Conservation (phyloP, 2,329 filamentous ascomycete species). For the Aureobasidium sp. region DNA sequence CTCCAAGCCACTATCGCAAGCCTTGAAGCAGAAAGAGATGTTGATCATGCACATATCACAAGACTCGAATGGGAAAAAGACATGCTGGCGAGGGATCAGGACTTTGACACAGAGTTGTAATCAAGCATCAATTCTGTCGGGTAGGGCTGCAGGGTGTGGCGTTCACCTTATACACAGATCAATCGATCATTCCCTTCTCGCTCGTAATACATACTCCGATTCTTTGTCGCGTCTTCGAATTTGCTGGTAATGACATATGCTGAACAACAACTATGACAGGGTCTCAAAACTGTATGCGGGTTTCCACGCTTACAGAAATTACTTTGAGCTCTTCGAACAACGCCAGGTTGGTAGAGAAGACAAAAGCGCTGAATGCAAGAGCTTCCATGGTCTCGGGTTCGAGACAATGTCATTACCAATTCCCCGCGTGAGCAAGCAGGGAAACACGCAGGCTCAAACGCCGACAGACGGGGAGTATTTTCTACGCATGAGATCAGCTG, state of each 20-base stretch:
- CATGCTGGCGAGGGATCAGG: not conserved
- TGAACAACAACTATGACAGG: not conserved
- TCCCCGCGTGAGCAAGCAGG: constrained; percentile 6
- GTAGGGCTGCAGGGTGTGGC: constrained; percentile 14
- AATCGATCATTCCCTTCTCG: not conserved
- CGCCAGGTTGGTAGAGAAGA: not conserved
- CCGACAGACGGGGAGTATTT: constrained; percentile 2
- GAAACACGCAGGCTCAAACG: constrained; percentile 3
- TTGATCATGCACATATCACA: constrained; percentile 20
- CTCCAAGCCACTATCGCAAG: constrained; percentile 58
- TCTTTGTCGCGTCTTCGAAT: not conserved
- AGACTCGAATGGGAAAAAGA: constrained; percentile 8
- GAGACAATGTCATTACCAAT: not conserved
- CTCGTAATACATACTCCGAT: not conserved
- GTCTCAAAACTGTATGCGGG: not conserved
- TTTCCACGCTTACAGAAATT: not conserved
- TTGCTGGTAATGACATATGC: not conserved
- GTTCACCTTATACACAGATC: constrained; percentile 7
- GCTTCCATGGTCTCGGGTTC: constrained; percentile 5
- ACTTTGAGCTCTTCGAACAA: not conserved
- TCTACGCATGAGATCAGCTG: constrained; percentile 13
- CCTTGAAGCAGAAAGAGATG: constrained; percentile 50
- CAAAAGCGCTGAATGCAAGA: not conserved
- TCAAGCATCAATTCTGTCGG: not conserved
- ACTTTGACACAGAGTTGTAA: constrained; percentile 7